Evolutionary conservation across 2,329 filamentous ascomycete genomes (phyloP), one percentile per base, ranked within the genome.

Genomic region (Diplodia scrobiculata): DNA sequence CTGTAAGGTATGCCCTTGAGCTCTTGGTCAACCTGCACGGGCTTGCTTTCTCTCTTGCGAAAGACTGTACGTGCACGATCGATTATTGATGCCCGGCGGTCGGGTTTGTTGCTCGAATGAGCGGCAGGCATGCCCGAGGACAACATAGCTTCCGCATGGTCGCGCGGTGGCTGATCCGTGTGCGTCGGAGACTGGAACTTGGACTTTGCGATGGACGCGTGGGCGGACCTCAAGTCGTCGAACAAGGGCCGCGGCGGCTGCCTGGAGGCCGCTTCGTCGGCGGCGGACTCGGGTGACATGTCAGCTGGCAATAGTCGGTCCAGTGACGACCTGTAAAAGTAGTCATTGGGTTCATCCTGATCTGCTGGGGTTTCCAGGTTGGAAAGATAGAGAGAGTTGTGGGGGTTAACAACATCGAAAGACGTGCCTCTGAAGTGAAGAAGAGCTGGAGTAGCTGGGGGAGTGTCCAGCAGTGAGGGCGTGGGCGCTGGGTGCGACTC

Each of bases 341-440:
- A 73, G 7, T 78, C 76, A 63, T 70, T 72, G 10, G 72, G 74
- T 21, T 76, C 75, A n/a, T 74, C 76, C 58, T 71, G 69, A 41
- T 68, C 68, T 17, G 74, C 75, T 4, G 77, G 76, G 19, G 76
- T 77, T 27, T 75, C 75, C 58, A 79, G 75, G 29, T 78, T 71
- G 62, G 75, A 75, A 48, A 75, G 67, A 10, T 72, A 66, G 17
- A 79, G 69, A 2, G 77, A 78, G 45, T 74, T 71, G 70, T 75
- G 76, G 2, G 77, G 76, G 54, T 79, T 79, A 21, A 79, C 72
- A 13, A 79, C 65, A 65, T 79, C 76, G 62, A 79, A 79, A 17
- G 77, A 78, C 2, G 76, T 69, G 53, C 77, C 77, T 27, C 76
- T 74, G 66, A 77, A 78, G 66, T 78, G 76, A 19, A 78, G 70